These are phyloP conservation scores for Monosporascus ibericus DNA, from an alignment of 2,329 filamentous ascomycete species.

Conservation along the genomic window DNA sequence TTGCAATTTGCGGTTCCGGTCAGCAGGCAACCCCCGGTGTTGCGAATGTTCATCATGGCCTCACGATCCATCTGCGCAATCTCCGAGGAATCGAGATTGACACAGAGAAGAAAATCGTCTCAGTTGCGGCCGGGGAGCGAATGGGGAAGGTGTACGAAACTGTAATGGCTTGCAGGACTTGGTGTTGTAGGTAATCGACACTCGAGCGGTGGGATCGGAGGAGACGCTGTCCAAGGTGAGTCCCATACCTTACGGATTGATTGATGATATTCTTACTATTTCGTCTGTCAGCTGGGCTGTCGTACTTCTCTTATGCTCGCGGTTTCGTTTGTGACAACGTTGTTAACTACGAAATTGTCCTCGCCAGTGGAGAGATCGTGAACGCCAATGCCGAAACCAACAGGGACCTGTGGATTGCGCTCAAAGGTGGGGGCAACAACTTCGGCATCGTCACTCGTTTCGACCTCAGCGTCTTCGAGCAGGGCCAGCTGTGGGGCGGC, in stretches of 20 bases:
- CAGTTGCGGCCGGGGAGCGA: conserved; percentile 4
- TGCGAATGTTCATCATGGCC: conserved; percentile 5
- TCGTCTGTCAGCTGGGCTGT: conserved; percentile 9
- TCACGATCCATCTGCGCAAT: conserved; percentile 6
- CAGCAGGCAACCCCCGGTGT: conserved; percentile 4
- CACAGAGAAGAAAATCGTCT: background rate
- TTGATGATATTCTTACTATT: background rate
- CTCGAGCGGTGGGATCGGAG: conserved; percentile 11
- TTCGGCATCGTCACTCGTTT: conserved; percentile 25
- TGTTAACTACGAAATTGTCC: conserved; percentile 26
- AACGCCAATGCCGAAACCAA: conserved; percentile 27
- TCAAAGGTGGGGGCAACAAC: conserved; percentile 23
- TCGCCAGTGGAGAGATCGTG: conserved; percentile 30
- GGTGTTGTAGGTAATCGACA: conserved; percentile 11
- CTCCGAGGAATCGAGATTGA: conserved; percentile 7
- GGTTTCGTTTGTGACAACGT: conserved; percentile 13
- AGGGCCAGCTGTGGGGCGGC: conserved; percentile 26
- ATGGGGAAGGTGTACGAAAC: conserved; percentile 9
- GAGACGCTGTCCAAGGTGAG: conserved; percentile 10
- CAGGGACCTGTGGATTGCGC: conserved; percentile 19
- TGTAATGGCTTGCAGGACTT: conserved; percentile 6
- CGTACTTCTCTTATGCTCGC: conserved; percentile 7
- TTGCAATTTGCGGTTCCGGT: conserved; percentile 7
- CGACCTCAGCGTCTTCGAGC: conserved; percentile 13
- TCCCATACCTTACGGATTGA: background rate